Base-by-base conservation (phyloP, 2,329 filamentous ascomycete genomes). In the Trichoderma sp. region DNA sequence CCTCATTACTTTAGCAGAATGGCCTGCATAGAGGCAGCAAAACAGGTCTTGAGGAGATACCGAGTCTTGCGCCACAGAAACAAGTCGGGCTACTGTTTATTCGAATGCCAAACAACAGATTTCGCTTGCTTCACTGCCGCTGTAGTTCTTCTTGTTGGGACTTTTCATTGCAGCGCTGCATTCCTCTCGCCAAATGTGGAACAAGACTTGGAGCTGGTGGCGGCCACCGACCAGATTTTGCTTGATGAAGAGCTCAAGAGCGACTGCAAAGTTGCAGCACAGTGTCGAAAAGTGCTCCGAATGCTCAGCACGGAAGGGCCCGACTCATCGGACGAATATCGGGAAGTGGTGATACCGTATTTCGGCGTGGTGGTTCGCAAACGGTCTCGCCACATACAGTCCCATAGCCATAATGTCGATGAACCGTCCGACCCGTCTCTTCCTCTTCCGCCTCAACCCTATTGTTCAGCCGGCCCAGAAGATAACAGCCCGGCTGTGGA, bases 111-210 rank as follows among this genome's bases (percentile, higher is more conserved):
- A 68, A 80, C 81, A 10, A 75, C 81, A 21, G 82, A 83, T 71
- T 83, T 83, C 69, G 78, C 82, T 49, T 82, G 78, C 46, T 84
- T 84, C 73, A 83, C 81, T 1, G 77, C 80, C 6, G 79, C 81
- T 3, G 77, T 82, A 1, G 75, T 83, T 26, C 74, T 84, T 37
- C 74, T 81, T 11, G 76, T 84, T n/a, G 80, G 80, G 32, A 67
- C 34, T 2, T 58, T 67, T 28, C 68, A 68, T 16, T 49, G 46
- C 21, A 55, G 46, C 30, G 52, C 28, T n/a, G 21, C 10, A 13
- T 34, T 26, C 16, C 59, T 18, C n/a, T 56, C 54, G 10, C 43
- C 46, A 30, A 70, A 18, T 13, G 46, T 30, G 16, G 59, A 54
- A 10, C 63, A 71, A 8, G 70, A 70, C 56, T 30, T 74, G 21